These are phyloP conservation scores for Pyracantha coccinea DNA, from an alignment of 331 rosid genomes.

Conservation along the genomic window DNA sequence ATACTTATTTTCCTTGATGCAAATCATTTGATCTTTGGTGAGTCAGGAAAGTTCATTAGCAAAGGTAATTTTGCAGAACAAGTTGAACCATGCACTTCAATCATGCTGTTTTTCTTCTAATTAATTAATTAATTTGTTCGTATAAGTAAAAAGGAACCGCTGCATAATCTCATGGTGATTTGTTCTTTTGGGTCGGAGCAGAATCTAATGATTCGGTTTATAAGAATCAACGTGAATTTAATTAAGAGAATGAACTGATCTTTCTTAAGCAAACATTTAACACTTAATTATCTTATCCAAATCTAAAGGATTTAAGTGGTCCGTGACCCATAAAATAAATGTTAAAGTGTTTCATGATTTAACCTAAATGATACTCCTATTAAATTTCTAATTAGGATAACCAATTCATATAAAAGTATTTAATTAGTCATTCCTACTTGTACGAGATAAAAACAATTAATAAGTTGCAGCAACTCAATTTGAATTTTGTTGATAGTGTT, in stretches of 20 bases:
- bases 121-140: neutral
- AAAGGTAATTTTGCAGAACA: neutral
- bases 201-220: no score
- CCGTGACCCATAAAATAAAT: no score
- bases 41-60: neutral
- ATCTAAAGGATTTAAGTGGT: no score
- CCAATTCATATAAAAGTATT: neutral
- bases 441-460: neutral
- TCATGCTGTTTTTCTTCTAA: neutral
- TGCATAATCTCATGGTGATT: neutral
- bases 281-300: neutral
- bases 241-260: neutral
- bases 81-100: neutral
- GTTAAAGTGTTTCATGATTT: neutral
- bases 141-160: neutral
- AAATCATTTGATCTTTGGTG: neutral
- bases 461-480: neutral
- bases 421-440: neutral
- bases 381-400: neutral
- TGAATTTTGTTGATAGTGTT: neutral
- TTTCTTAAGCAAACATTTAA: neutral
- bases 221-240: no score
- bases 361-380: neutral
- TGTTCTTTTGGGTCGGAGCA: neutral
- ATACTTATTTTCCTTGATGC: neutral